Conservation (phyloP, 768 basidiomycete species). For the Hypholoma fasciculare region DNA sequence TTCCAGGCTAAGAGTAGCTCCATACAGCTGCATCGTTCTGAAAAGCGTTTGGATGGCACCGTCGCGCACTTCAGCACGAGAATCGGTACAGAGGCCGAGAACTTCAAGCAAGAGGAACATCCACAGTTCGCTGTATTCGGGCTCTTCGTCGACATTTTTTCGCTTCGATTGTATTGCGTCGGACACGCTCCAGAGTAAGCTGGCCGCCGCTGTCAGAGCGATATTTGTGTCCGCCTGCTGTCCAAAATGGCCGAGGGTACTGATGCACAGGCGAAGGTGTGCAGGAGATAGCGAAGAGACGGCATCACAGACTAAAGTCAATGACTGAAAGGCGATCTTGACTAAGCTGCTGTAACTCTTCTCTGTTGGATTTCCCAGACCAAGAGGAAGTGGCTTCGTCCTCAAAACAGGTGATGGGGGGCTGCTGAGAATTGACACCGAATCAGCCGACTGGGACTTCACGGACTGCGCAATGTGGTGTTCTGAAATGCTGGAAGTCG, state of each 20-base stretch:
- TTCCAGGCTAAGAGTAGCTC: constrained; percentile 74
- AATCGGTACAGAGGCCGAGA: constrained; percentile 78
- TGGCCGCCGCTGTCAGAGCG: constrained; percentile 90
- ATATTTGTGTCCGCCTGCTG: constrained; percentile 95
- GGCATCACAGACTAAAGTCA: constrained; percentile 94
- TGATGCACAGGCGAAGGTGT: constrained; percentile 86
- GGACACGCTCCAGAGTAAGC: constrained; percentile 93
- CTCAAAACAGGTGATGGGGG: constrained; percentile 30
- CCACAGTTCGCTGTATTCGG: constrained; percentile 88
- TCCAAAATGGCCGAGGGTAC: constrained; percentile 89
- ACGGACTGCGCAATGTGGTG: constrained; percentile 14
- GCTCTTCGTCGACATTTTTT: constrained; percentile 58
- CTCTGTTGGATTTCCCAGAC: constrained; percentile 58
- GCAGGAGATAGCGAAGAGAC: constrained; percentile 78
- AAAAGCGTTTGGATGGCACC: constrained; percentile 96
- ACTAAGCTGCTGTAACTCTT: constrained; percentile 76
- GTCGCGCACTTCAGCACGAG: constrained; percentile 84
- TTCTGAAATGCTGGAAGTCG: constrained; percentile 29
- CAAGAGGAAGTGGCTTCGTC: constrained; percentile 41
- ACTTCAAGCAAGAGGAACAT: constrained; percentile 88
- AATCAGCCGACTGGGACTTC: constrained; percentile 39
- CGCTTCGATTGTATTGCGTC: constrained; percentile 91
- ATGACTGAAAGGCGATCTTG: constrained; percentile 91
- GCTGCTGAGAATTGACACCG: constrained; percentile 36
- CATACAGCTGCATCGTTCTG: constrained; percentile 91